Evolutionary conservation across 2,329 filamentous ascomycete species (phyloP).

Genomic region (Sarocladium kiliense): DNA sequence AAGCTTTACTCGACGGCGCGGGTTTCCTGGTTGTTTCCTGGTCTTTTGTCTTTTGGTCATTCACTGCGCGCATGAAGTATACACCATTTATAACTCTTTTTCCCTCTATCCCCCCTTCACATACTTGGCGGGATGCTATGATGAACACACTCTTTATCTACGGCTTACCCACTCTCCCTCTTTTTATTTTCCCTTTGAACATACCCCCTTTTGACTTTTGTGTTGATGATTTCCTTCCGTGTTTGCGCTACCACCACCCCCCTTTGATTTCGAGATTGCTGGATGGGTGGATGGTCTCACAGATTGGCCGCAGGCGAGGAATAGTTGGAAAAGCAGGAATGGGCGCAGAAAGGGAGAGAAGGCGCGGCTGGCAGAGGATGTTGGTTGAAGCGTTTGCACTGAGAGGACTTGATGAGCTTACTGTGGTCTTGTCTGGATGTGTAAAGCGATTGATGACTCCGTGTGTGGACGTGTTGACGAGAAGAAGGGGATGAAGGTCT

Average conservation of each 20-base stretch:
- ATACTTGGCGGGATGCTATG: not conserved
- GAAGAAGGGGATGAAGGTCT: not conserved
- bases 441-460: not conserved
- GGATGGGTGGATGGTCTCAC: not conserved
- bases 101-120: not conserved
- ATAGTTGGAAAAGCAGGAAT: no score
- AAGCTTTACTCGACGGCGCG: not conserved
- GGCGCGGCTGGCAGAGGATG: no score
- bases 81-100: slow-evolving; percentile 6
- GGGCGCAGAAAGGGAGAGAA: no score
- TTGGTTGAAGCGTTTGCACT: no score
- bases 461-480: not conserved
- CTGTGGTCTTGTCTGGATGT: not conserved
- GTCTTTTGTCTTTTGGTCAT: not conserved
- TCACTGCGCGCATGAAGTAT: slow-evolving; percentile 6
- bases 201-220: slow-evolving; percentile 12
- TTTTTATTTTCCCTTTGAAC: slow-evolving; percentile 10
- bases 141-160: not conserved
- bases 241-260: not conserved
- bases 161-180: not conserved
- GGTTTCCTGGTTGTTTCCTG: not conserved
- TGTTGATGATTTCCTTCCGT: not conserved
- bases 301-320: no score
- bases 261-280: not conserved
- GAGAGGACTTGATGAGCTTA: not conserved